Evolutionary conservation across 1,139 yeast species (phyloP).

Genomic region (Torulaspora globosa): DNA sequence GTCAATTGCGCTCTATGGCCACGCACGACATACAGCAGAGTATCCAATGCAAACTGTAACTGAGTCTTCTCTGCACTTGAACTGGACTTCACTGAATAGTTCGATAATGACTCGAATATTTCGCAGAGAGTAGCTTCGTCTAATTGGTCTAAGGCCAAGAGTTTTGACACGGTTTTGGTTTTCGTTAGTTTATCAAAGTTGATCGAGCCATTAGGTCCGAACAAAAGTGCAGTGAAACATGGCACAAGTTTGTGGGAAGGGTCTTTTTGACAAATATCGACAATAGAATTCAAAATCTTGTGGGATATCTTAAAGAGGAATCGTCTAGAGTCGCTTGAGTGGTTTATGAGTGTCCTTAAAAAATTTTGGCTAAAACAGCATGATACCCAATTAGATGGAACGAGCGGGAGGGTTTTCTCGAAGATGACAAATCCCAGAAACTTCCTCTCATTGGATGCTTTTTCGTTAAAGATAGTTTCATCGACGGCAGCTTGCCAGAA

Average conservation of each 20-base stretch:
- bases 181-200: slow-evolving; percentile 78
- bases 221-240: slow-evolving; percentile 47
- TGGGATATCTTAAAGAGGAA: slow-evolving; percentile 64
- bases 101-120: slow-evolving; percentile 19
- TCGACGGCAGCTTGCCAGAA: slow-evolving; percentile 82
- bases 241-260: slow-evolving; percentile 45
- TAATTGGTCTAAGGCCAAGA: slow-evolving; percentile 38
- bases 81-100: slow-evolving; percentile 8
- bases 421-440: slow-evolving; percentile 82
- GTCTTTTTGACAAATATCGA: slow-evolving; percentile 36
- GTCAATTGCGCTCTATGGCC: slow-evolving; percentile 39
- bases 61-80: slow-evolving; percentile 39
- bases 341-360: slow-evolving; percentile 72
- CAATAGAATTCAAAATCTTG: slow-evolving; percentile 45
- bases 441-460: slow-evolving; percentile 81
- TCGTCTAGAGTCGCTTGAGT: slow-evolving; percentile 63
- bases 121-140: slow-evolving; percentile 34
- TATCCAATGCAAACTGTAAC: slow-evolving; percentile 59
- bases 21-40: slow-evolving; percentile 55
- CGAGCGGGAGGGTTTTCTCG: slow-evolving; percentile 43
- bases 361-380: slow-evolving; percentile 64
- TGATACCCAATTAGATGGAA: slow-evolving; percentile 39
- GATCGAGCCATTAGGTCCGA: slow-evolving; percentile 53
- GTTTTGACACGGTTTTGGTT: slow-evolving; percentile 59
- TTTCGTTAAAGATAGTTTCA: slow-evolving; percentile 69